Conservation (phyloP, 306 rosid species). For the Glycine soja region DNA sequence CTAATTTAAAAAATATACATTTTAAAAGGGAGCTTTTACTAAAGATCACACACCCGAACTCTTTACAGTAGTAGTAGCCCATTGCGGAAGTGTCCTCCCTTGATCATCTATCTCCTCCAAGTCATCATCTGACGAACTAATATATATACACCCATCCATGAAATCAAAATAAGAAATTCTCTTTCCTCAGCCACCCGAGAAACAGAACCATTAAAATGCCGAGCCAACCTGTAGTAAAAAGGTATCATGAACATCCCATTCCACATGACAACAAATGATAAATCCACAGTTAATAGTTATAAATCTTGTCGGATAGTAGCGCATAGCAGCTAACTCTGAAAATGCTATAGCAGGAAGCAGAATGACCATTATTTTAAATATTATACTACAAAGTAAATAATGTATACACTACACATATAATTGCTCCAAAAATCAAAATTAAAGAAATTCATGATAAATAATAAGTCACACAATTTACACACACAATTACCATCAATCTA, state of each 20-base stretch:
- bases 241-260: slow-evolving; percentile 35
- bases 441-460: not conserved
- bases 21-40: slow-evolving; percentile 26
- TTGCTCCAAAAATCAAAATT: not conserved
- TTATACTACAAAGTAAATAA: not conserved
- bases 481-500: not conserved
- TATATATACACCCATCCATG: slow-evolving; percentile 65
- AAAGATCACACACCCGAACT: slow-evolving; percentile 59
- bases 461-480: not conserved
- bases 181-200: slow-evolving; percentile 49
- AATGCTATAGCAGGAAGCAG: not conserved
- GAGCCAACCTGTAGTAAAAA: slow-evolving; percentile 59
- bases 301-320: not conserved
- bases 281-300: not conserved
- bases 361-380: not conserved
- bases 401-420: not conserved
- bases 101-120: slow-evolving; percentile 63
- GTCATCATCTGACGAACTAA: slow-evolving; percentile 93
- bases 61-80: slow-evolving; percentile 58
- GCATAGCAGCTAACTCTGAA: not conserved
- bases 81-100: slow-evolving; percentile 65
- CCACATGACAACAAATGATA: slow-evolving; percentile 34
- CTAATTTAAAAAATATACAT: slow-evolving; percentile 23
- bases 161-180: slow-evolving; percentile 44
- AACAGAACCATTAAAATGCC: slow-evolving; percentile 49